These are phyloP conservation scores for Phytophthora capsici DNA, from an alignment of 352 stramenopile species.

Conservation along the genomic window DNA sequence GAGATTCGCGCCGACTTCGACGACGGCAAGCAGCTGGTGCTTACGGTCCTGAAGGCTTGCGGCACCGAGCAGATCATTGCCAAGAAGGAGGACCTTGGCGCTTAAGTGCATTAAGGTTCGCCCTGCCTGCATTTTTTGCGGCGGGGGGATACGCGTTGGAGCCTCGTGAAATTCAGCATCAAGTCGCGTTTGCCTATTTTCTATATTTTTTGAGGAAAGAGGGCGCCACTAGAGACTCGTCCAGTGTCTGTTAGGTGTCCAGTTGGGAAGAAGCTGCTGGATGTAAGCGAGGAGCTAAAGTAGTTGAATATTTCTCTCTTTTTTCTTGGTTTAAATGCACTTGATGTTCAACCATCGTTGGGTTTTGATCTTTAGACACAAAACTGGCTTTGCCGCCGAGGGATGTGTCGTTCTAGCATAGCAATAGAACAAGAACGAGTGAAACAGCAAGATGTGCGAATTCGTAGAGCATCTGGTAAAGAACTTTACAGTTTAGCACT, in stretches of 20 bases:
- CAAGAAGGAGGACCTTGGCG: slow-evolving; percentile 94
- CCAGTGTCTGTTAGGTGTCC: slow-evolving; percentile 23
- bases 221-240: slow-evolving; percentile 21
- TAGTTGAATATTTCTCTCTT: slow-evolving; percentile 52
- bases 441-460: slow-evolving; percentile 57
- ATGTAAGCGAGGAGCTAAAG: slow-evolving; percentile 43
- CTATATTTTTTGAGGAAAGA: slow-evolving; percentile 53
- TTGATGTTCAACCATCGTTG: background rate
- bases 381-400: no score
- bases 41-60: slow-evolving; percentile 97
- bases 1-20: slow-evolving; percentile 97
- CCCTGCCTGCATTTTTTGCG: slow-evolving; percentile 9
- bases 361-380: no score
- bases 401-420: background rate
- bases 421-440: slow-evolving; percentile 29
- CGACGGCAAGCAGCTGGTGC: slow-evolving; percentile 95
- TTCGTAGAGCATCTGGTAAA: slow-evolving; percentile 78
- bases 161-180: slow-evolving; percentile 44
- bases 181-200: slow-evolving; percentile 54
- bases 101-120: slow-evolving; percentile 43
- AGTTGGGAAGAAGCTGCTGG: slow-evolving; percentile 39
- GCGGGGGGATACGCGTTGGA: slow-evolving; percentile 32
- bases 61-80: slow-evolving; percentile 98
- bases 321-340: slow-evolving; percentile 30
- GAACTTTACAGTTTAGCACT: slow-evolving; percentile 9